Conservation (phyloP, 805 yeast genomes). For the Kuraishia cidri region DNA sequence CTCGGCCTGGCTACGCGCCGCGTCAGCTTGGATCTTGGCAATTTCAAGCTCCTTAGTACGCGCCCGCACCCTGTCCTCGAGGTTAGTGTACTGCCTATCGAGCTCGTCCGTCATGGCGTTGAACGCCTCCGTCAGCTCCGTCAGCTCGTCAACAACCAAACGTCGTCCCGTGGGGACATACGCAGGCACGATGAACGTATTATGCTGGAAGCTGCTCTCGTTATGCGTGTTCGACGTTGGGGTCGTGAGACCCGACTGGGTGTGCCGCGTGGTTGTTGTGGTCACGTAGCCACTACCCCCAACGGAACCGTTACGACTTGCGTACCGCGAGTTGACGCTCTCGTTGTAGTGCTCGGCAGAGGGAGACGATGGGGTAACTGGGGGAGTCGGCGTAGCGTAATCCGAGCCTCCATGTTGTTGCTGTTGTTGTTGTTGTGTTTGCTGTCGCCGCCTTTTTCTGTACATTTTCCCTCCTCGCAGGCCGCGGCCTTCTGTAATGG, state of each 20-base stretch:
- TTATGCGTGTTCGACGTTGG: neutral
- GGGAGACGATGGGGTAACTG: neutral
- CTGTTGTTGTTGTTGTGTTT: conserved; percentile 17
- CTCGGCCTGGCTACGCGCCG: conserved; percentile 41
- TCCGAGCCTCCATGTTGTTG: neutral
- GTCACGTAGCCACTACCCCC: neutral
- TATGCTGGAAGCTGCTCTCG: no score
- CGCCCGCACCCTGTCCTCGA: conserved; percentile 82
- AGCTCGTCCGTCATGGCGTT: conserved; percentile 87
- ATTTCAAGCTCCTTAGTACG: conserved; percentile 85
- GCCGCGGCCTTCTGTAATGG: conserved; percentile 36
- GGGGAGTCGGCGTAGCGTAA: neutral
- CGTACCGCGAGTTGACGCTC: neutral
- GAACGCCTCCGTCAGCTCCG: conserved; percentile 82
- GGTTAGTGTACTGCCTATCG: conserved; percentile 70
- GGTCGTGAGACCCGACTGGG: no score
- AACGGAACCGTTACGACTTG: no score
- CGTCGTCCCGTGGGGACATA: conserved; percentile 37
- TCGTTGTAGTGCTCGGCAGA: neutral
- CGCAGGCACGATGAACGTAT: conserved; percentile 5
- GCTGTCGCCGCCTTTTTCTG: conserved; percentile 11
- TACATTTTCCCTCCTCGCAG: conserved; percentile 11
- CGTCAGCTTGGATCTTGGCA: conserved; percentile 70
- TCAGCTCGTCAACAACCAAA: conserved; percentile 71
- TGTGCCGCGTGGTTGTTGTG: no score